These are phyloP conservation scores for cucumber (Cucumis sativus) DNA, from an alignment of 306 rosid species.

Conservation along the genomic window Cucumber_9930_V3 NC_026656.2:21160001-21160500, in stretches of 20 bases:
- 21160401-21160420: neutral
- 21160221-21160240: neutral
- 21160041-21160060: slow-evolving; percentile 23
- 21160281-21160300: neutral
- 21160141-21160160: neutral
- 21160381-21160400: neutral
- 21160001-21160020: slow-evolving; percentile 38
- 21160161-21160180: neutral
- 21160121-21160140: neutral
- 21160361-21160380: neutral
- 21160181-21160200: neutral
- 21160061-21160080: slow-evolving; percentile 24
- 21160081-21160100: neutral
- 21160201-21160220: neutral
- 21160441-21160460: no score
- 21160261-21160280: neutral
- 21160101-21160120: neutral
- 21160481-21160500: no score
- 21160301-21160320: neutral
- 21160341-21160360: neutral
- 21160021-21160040: slow-evolving; percentile 29
- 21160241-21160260: neutral
- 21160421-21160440: neutral
- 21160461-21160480: neutral
- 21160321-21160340: neutral